Conservation (phyloP, 202 grass and related monocot genomes). For the Carex sylvatica region DNA sequence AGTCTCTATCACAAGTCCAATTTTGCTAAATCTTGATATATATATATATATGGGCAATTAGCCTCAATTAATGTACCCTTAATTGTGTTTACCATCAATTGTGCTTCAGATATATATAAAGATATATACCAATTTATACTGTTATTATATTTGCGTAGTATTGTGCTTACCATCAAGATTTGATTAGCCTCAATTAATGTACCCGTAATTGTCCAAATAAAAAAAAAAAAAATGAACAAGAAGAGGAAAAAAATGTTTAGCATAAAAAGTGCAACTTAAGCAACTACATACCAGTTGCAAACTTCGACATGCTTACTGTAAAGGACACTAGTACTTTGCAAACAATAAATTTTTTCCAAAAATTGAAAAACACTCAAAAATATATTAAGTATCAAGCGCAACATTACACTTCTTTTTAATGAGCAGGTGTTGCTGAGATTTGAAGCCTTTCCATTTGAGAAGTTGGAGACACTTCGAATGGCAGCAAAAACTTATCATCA, state of each 20-base stretch:
- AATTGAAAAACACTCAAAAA: background rate
- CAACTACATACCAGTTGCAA: background rate
- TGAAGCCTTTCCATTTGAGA: slow-evolving; percentile 13
- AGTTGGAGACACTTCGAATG: slow-evolving; percentile 17
- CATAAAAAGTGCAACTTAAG: background rate
- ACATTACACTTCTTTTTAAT: background rate
- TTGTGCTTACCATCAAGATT: too few species aligned
- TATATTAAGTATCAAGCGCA: background rate
- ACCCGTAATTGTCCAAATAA: background rate
- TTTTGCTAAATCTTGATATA: background rate
- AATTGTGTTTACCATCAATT: background rate
- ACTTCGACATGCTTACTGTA: background rate
- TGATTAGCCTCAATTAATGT: background rate
- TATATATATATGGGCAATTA: background rate
- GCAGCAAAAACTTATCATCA: slow-evolving; percentile 19
- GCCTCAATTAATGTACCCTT: background rate
- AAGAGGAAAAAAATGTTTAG: background rate
- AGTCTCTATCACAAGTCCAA: background rate
- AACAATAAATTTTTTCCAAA: background rate
- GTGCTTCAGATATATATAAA: too few species aligned
- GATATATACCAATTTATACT: too few species aligned
- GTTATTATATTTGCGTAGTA: too few species aligned
- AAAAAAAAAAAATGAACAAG: background rate
- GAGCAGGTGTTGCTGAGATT: slow-evolving; percentile 21
- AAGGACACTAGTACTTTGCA: background rate